Evolutionary conservation across 257 asterid species (phyloP), one percentile per base, ranked within the genome.

Genomic region (Anisodus tanguticus): DNA sequence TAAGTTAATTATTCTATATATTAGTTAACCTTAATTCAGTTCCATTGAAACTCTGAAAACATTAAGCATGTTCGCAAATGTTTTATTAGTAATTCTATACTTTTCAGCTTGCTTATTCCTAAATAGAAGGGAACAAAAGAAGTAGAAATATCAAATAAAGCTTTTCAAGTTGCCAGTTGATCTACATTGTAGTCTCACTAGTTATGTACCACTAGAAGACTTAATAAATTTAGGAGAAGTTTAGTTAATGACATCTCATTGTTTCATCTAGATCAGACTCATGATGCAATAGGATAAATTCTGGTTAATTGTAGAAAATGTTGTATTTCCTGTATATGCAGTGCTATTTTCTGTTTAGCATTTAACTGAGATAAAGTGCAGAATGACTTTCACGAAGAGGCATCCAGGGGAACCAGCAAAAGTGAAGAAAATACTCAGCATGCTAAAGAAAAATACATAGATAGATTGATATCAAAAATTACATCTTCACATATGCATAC

Each of bases 401-500:
- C 58, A 81, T 60, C 77, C 59, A 51, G 71, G 0, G 62, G 84
- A 22, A 81, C 43, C 45, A 81, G 63, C 84, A 81, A 81, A 62
- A 45, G 45, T 63, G 84, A 81, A 81, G 84, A 81, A 62, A 81
- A 59, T 45, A 22, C 47, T 62, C 84, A 81, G 77, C 60, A 62
- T 2, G 1, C 62, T 15, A 81, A 81, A 81, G 84, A 81, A 66
- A 81, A 81, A 51, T 81, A 81, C 47, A 81, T 81, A 1, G 84
- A 81, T 11, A 81, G 77, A 13, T 81, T 81, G 74, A 81, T 81
- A 81, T 81, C 84, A 17, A 81, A 81, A 81, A 81, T 81, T 7
- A 81, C 84, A 8, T 62, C 84, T 81, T 81, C 84, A 45, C 76
- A 81, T 22, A 81, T 45, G 84, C 84, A 62, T 59, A 45, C 9